Base-by-base conservation (phyloP, 2,329 filamentous ascomycete species). In the Nemania serpens region DNA sequence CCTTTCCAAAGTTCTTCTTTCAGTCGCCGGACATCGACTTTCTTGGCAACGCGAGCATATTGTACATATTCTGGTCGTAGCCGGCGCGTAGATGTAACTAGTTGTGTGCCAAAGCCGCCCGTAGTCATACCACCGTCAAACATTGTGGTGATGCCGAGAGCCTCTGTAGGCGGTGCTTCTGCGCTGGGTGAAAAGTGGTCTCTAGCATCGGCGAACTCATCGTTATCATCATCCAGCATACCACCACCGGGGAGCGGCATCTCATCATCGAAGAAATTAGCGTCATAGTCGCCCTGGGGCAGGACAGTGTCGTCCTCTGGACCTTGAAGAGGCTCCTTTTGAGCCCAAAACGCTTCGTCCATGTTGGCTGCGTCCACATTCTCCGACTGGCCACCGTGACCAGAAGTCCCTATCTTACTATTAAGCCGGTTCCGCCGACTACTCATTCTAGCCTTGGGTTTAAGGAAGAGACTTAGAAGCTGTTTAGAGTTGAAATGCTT, bases 401-500 rank as follows among this genome's bases (percentile, higher is more conserved):
- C 78, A 55, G 81, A 79, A 22, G 73, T 75, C 17, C 78, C 78
- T 34, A 63, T 61, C 52, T 75, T 74, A 55, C 77, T 78, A 36
- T 79, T 79, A 48, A 84, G 80, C 4, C 81, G 79, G 46, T 81
- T 77, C 64, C 83, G 87, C 49, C 88, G 84, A 59, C 87, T 85
- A 46, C 90, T 88, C 76, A 97, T 85, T 43, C 90, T 89, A 11
- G 93, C 92, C 74, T 93, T 96, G 29, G 95, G 95, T 75, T 99
- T 99, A 29, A 98, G 82, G 82, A 98, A 99, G 1, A 99, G 84
- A 52, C 88, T 90, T 6, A 98, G 81, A 0, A 99, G 82, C 66
- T 96, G 91, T 72, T 90, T 91, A 9, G 94, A 98, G 78, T 93
- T 97, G 80, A 99, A 98, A 74, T 98, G 93, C 76, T 97, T 97